Conservation (phyloP, 441 rosid genomes). For the Rhodomyrtus psidioides region DNA sequence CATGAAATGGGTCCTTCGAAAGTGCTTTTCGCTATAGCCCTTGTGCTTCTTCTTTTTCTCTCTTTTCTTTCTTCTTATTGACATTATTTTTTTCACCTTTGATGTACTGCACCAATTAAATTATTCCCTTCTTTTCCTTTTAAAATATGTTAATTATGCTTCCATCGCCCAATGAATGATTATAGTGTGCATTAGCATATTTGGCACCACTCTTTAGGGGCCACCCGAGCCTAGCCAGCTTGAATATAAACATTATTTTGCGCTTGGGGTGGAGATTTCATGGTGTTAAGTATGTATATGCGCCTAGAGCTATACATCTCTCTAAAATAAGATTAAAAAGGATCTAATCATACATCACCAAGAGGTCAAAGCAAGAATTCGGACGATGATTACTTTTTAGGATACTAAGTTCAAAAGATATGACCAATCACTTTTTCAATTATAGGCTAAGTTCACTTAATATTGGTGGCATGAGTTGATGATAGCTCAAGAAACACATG, state of each 20-base stretch:
- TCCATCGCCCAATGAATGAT: conserved; percentile 55
- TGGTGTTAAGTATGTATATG: neutral
- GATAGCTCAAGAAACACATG: neutral
- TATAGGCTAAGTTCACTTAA: neutral
- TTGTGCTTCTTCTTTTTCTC: neutral
- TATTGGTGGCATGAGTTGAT: neutral
- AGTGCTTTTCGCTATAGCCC: conserved; percentile 1
- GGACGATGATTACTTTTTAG: neutral
- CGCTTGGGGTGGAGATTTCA: neutral
- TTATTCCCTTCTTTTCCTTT: conserved; percentile 6
- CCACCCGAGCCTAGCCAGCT: neutral
- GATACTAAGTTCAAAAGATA: neutral
- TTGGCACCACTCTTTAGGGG: conserved; percentile 19
- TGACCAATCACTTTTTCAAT: neutral
- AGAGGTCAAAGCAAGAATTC: neutral
- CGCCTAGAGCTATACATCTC: neutral
- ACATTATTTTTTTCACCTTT: neutral
- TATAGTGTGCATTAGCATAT: conserved; percentile 26
- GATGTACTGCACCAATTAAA: conserved; percentile 38
- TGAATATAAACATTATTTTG: neutral
- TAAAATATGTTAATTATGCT: conserved; percentile 24
- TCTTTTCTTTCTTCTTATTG: neutral
- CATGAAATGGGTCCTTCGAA: conserved; percentile 2
- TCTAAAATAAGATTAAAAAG: neutral
- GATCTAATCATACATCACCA: neutral